Conservation (phyloP, 192 early-diverging fungal genomes). For the Thoreauomyces humboldtii region DNA sequence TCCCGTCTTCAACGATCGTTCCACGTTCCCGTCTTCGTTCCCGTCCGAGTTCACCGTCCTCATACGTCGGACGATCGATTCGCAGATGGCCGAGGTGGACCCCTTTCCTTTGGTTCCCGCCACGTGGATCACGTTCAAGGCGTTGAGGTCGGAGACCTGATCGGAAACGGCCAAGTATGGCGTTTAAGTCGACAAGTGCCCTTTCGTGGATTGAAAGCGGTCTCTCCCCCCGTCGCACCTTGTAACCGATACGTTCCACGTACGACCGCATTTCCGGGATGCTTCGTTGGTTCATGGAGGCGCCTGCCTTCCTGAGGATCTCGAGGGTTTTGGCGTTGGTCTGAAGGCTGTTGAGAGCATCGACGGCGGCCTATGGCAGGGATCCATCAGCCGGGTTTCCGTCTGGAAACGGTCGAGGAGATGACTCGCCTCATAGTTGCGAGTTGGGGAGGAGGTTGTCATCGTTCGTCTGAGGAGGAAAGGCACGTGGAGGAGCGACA, state of each 20-base stretch:
- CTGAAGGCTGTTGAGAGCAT: conserved; percentile 79
- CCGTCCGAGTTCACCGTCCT: neutral
- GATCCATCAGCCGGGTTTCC: no score
- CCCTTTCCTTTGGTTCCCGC: conserved; percentile 92
- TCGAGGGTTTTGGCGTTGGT: conserved; percentile 76
- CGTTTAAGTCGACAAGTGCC: no score
- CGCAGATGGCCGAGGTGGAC: conserved; percentile 75
- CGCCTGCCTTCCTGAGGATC: conserved; percentile 65
- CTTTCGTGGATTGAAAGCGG: no score
- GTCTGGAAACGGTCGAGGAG: no score
- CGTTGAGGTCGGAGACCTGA: conserved; percentile 66
- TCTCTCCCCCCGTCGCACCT: conserved; percentile 47
- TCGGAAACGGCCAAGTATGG: no score
- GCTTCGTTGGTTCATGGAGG: conserved; percentile 54
- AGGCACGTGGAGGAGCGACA: no score
- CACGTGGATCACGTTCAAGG: conserved; percentile 73
- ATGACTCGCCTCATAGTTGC: no score
- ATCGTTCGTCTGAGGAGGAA: no score
- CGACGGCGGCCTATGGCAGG: conserved; percentile 82
- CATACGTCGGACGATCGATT: conserved; percentile 67
- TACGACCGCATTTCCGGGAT: conserved; percentile 66
- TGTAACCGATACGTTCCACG: conserved; percentile 70
- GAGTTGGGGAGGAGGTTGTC: no score
- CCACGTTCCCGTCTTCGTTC: no score
- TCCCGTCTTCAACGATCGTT: conserved; percentile 41